Percentiles rank a stretch among this genome's conserved stretches.
Evolutionary conservation across 2,329 filamentous ascomycete species (phyloP).

Genomic region (Beauveria bassiana): DNA sequence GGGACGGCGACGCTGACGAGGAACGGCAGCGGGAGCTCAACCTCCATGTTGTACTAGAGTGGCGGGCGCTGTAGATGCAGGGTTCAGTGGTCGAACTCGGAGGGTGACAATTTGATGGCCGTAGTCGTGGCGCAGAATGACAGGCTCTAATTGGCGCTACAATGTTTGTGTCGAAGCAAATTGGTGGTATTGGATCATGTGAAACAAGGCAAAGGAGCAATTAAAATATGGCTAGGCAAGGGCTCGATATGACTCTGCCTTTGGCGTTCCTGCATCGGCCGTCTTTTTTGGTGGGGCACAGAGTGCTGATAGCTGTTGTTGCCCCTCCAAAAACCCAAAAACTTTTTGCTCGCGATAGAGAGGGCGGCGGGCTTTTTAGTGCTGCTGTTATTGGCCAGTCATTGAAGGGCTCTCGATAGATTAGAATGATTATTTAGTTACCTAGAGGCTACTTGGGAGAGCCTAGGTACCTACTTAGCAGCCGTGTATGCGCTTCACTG

Average conservation of each 20-base stretch:
- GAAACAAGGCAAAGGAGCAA: neutral
- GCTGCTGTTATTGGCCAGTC: neutral
- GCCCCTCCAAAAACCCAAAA: conserved; percentile 16
- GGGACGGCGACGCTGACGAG: conserved; percentile 49
- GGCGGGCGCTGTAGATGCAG: neutral
- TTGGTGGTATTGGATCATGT: neutral
- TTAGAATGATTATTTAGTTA: neutral
- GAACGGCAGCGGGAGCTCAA: conserved; percentile 56
- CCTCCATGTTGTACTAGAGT: conserved; percentile 44
- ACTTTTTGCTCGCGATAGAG: neutral
- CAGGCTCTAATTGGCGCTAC: neutral
- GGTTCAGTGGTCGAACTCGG: neutral
- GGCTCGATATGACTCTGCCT: neutral
- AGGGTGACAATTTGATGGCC: neutral
- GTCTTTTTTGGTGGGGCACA: conserved; percentile 17
- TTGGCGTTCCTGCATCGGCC: conserved; percentile 19
- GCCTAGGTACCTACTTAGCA: neutral
- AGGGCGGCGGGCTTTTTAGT: neutral
- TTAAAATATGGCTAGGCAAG: conserved; percentile 1
- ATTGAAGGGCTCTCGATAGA: neutral
- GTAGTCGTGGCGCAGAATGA: neutral
- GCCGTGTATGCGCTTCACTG: neutral
- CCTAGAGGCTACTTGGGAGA: neutral
- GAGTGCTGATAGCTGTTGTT: neutral
- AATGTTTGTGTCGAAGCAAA: neutral